phyloP scores from a whole-genome alignment of 78 protist species.

The Dictyostelium firmibasis region DNA sequence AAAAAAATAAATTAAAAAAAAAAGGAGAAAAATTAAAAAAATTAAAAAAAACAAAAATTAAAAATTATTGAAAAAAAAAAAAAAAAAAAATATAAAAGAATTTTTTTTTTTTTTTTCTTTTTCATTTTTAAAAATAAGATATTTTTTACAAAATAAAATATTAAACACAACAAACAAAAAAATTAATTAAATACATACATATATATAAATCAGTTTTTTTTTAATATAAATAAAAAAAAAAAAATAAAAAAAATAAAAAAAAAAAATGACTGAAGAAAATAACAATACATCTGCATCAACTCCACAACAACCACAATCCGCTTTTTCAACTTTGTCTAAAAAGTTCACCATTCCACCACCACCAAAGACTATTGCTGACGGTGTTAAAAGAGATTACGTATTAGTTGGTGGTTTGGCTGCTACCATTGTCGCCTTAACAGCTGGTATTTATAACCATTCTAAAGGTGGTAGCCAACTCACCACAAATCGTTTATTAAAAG shows the following conservation, averaged over 20 bases:
- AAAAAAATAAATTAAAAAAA: too few relatives aligned
- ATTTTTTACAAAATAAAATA: neutral
- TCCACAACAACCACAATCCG: neutral
- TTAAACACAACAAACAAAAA: neutral
- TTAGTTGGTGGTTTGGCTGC: conserved; percentile 50
- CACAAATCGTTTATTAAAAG: conserved; percentile 27
- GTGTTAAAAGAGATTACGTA: conserved; percentile 51
- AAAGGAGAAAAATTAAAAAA: too few relatives aligned
- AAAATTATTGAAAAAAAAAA: too few relatives aligned
- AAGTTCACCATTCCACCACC: conserved; percentile 71
- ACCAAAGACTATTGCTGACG: conserved; percentile 59
- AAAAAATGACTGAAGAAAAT: neutral
- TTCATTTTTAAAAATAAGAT: neutral
- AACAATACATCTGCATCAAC: neutral
- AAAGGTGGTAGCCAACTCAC: conserved; percentile 45
- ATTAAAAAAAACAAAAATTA: too few relatives aligned
- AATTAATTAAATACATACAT: neutral
- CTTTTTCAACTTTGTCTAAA: conserved; percentile 6
- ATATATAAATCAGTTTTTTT: neutral
- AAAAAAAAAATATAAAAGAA: too few relatives aligned
- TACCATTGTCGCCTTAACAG: conserved; percentile 5
- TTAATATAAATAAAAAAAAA: too few relatives aligned
- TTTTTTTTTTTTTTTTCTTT: too few relatives aligned
- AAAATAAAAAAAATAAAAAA: neutral
- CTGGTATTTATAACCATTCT: conserved; percentile 49